Percentiles rank a stretch among this genome's conserved stretches.
These are phyloP conservation scores for Apiospora rasikravindrae DNA, from an alignment of 2,329 filamentous ascomycete species.

Conservation along the genomic window DNA sequence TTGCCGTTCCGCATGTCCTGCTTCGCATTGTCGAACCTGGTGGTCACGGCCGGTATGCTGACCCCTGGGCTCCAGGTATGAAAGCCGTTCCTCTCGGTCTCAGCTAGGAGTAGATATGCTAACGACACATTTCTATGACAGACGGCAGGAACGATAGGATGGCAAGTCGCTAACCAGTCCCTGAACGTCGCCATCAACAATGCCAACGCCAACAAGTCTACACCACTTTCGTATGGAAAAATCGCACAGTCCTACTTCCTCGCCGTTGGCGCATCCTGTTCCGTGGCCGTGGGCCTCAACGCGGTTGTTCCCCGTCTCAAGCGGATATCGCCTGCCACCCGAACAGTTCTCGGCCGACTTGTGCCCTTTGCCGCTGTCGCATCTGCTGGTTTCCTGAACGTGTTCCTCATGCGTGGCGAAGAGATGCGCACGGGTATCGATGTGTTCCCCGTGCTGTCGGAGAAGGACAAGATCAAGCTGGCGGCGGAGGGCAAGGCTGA, in stretches of 20 bases:
- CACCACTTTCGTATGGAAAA: slow-evolving; percentile 79
- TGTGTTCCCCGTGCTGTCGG: slow-evolving; percentile 81
- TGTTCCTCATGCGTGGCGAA: slow-evolving; percentile 96
- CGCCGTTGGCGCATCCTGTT: slow-evolving; percentile 91
- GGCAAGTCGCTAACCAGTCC: slow-evolving; percentile 97
- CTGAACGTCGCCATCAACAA: slow-evolving; percentile 98
- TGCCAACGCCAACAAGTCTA: slow-evolving; percentile 97
- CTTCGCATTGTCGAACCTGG: slow-evolving; percentile 90
- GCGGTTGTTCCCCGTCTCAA: slow-evolving; percentile 85
- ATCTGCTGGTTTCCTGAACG: slow-evolving; percentile 88
- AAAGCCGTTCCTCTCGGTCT: neutral
- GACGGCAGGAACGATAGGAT: slow-evolving; percentile 85
- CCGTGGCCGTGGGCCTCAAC: slow-evolving; percentile 91
- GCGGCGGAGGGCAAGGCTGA: slow-evolving; percentile 64
- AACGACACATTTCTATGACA: slow-evolving; percentile 37
- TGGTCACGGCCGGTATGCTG: slow-evolving; percentile 97
- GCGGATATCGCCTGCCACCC: slow-evolving; percentile 74
- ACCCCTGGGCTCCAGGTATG: slow-evolving; percentile 80
- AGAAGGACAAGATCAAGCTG: slow-evolving; percentile 67
- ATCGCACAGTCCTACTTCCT: slow-evolving; percentile 89
- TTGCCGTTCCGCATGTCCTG: slow-evolving; percentile 97
- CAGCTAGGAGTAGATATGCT: neutral
- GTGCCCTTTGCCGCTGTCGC: slow-evolving; percentile 97
- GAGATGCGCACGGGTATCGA: slow-evolving; percentile 95
- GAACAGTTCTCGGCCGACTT: slow-evolving; percentile 79